These are phyloP conservation scores for Halteria grandinella DNA, from an alignment of 73 alveolate genomes.

Conservation along the genomic window DNA sequence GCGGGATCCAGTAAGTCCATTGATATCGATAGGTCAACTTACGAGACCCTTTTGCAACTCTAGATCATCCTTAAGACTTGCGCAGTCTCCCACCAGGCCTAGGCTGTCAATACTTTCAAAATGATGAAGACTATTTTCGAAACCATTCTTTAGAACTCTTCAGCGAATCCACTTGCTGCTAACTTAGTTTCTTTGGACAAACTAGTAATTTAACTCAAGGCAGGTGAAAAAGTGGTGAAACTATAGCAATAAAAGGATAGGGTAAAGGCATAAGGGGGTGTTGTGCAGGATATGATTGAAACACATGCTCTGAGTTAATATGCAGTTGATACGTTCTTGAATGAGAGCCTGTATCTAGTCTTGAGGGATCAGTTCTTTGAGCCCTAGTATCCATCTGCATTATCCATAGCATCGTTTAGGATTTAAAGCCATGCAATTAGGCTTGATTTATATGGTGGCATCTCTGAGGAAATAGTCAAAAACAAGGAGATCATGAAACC, in stretches of 20 bases:
- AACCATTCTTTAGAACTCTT: conserved; percentile 23
- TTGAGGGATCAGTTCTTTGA: conserved; percentile 58
- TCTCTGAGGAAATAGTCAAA: conserved; percentile 50
- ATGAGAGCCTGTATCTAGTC: conserved; percentile 53
- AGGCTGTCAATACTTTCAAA: conserved; percentile 33
- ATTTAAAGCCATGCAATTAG: conserved; percentile 59
- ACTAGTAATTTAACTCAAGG: conserved; percentile 16
- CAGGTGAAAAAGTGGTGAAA: conserved; percentile 32
- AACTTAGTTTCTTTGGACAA: conserved; percentile 9
- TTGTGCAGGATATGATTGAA: conserved; percentile 40
- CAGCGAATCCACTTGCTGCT: not conserved
- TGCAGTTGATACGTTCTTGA: conserved; percentile 58
- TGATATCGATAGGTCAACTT: conserved; percentile 52
- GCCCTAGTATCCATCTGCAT: conserved; percentile 59
- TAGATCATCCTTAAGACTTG: conserved; percentile 21
- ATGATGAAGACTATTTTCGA: conserved; percentile 51
- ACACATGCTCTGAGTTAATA: conserved; percentile 46
- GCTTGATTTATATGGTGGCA: conserved; percentile 67
- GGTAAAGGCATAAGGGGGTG: conserved; percentile 12
- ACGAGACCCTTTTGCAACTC: conserved; percentile 36
- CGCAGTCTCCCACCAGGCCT: conserved; percentile 21
- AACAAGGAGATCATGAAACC: conserved; percentile 57
- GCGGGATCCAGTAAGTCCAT: conserved; percentile 47
- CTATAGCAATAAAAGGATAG: conserved; percentile 37
- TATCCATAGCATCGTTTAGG: conserved; percentile 52